Evolutionary conservation across 2,329 filamentous ascomycete species (phyloP), one percentile per base, ranked within the genome.

Genomic region (Cercospora nicotianae): DNA sequence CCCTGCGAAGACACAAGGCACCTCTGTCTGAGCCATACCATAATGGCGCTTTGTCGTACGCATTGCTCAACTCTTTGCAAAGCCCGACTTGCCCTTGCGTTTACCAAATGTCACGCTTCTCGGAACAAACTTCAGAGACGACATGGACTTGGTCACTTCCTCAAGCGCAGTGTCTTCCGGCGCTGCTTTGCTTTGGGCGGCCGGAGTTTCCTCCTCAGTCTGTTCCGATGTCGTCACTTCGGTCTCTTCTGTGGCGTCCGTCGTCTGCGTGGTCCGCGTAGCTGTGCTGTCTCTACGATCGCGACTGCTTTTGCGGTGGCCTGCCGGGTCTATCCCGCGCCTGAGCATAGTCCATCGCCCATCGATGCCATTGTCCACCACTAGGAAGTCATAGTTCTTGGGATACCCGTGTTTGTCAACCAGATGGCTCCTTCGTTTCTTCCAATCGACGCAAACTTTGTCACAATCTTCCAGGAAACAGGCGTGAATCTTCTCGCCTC

Each of bases 361-460:
- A 75, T 97, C 94, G 69, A 97, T 91, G n/a, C 95, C 95, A 69
- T 92, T 89, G 72, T 93, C 92, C 2, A 96, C 90, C 63, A 98
- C 87, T 60, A 89, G 88, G 75, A 96, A 97, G 79, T 96, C 94
- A 80, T 93, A 97, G 75, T 92, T 91, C 81, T 84, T 74, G 1
- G 94, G 94, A 77, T 95, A 99, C 81, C 90, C 86, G 80, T 99
- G 95, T 81, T 97, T 97, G 83, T 97, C 94, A 72, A 97, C 92
- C 72, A 97, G 84, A 82, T 99, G 94, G 78, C 92, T 87, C 36
- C 92, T 87, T 55, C 95, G 87, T 80, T 97, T 98, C 75, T 92
- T 89, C 31, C 91, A 89, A 3, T 91, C 93, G 65, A 87, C 88
- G 81, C 94, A 97, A 77, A 93, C 89, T 72, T 91, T 87, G 67